These are phyloP conservation scores for Solanum dulcamara DNA, from an alignment of 257 asterid genomes.

Conservation along the genomic window DNA sequence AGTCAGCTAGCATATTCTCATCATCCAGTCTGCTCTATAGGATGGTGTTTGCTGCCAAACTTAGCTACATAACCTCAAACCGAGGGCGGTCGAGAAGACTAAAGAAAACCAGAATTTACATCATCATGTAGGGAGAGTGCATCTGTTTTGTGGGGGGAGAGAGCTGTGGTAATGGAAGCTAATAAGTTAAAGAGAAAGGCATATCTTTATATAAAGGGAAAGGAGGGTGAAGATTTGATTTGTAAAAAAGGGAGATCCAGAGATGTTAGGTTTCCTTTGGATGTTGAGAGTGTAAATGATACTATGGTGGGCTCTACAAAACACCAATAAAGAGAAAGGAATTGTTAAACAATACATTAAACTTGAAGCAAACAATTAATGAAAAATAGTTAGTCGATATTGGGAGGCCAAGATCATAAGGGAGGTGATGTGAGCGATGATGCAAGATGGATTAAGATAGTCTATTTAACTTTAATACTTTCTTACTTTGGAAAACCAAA, in stretches of 20 bases:
- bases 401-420: not conserved
- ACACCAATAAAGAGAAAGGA: not conserved
- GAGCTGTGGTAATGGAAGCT: not conserved
- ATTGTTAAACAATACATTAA: not conserved
- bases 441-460: slow-evolving; percentile 1
- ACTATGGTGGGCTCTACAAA: not conserved
- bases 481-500: not conserved
- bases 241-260: not conserved
- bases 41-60: slow-evolving; percentile 9
- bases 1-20: not conserved
- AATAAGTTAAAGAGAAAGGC: not conserved
- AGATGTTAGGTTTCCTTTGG: not conserved
- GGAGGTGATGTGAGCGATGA: not conserved
- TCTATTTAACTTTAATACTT: not conserved
- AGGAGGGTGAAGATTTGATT: not conserved
- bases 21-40: slow-evolving; percentile 5
- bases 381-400: not conserved
- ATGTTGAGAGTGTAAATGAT: not conserved
- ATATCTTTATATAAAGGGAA: not conserved
- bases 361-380: not conserved
- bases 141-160: not conserved
- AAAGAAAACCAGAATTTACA: not conserved
- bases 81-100: not conserved
- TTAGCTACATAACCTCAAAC: slow-evolving; percentile 6
- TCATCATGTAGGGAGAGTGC: not conserved